Base-by-base conservation (phyloP, 306 rosid genomes). In the Argentina anserina region DNA sequence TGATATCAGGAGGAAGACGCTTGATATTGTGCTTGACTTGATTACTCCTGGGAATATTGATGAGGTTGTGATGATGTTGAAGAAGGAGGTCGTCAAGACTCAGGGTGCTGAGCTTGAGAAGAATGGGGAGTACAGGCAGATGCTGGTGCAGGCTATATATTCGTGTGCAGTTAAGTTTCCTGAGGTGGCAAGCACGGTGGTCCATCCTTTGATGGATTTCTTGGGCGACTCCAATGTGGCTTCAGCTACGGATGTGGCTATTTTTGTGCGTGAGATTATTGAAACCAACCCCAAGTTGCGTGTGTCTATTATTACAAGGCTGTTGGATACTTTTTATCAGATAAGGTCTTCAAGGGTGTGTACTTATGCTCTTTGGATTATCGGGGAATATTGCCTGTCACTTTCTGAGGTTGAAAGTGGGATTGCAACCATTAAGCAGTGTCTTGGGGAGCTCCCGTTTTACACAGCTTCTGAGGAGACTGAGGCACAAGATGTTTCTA, bases 141-240 rank as follows among this genome's bases (percentile, higher is more conserved):
- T 95, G 93, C 68, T 95, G 72, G 97, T 95, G 64, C 99, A 95
- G 40, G 97, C 99, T 0, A 95, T 95, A 28, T 97, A 91, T 75
- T 78, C 97, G 2, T 95, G 99, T 67, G 99, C 99, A 3, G 85
- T 95, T 45, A 95, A 95, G 92, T 95, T 91, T 84, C 99, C 99
- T 0, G 97, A 88, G 87, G 99, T 91, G 9, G 97, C 99, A 0
- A 91, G 97, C 84, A 87, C 97, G 3, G 99, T 95, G 76, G 99
- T 95, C 71, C 99, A 95, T 82, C 84, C 92, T 70, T 72, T 95
- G 84, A 95, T 95, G 99, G 99, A 95, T 80, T 95, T 95, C 89
- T 82, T 95, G 88, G 96, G 99, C 0, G 99, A 95, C 68, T 52
- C 87, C 64, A 95, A 91, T 81, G 92, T 87, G 40, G 97, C 96